phyloP scores from a whole-genome alignment of 2,329 filamentous ascomycete genomes.

The Mycosphaerella arachidis region DNA sequence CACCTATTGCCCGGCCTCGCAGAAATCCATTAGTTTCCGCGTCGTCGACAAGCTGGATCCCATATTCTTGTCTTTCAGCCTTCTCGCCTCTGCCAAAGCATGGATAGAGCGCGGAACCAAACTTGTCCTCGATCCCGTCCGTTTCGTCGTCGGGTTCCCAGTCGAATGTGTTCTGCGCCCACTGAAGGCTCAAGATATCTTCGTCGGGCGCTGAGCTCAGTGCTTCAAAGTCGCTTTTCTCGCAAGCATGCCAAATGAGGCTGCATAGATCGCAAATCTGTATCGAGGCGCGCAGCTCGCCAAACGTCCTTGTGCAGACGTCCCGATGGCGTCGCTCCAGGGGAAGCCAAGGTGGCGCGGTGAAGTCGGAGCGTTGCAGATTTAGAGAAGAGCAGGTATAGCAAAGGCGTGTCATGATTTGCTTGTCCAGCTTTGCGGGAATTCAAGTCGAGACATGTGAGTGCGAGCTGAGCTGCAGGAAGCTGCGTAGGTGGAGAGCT shows the following conservation, averaged over 20 bases:
- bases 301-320: background rate
- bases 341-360: background rate
- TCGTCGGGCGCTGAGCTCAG: background rate
- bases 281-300: background rate
- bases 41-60: background rate
- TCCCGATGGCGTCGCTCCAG: background rate
- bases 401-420: background rate
- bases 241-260: background rate
- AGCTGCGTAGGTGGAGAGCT: background rate
- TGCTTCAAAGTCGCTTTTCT: background rate
- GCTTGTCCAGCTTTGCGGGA: too few species aligned
- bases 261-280: background rate
- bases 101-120: background rate
- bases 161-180: background rate
- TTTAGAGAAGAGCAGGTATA: background rate
- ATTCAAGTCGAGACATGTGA: background rate
- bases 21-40: background rate
- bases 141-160: background rate
- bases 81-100: background rate
- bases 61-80: background rate
- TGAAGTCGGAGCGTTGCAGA: slow-evolving; percentile 2
- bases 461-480: background rate
- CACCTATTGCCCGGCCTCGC: background rate
- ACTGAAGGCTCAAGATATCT: background rate
- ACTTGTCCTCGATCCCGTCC: background rate